Base-by-base conservation (phyloP, 1,139 yeast species). In the Yamadazyma diospyri region DNA sequence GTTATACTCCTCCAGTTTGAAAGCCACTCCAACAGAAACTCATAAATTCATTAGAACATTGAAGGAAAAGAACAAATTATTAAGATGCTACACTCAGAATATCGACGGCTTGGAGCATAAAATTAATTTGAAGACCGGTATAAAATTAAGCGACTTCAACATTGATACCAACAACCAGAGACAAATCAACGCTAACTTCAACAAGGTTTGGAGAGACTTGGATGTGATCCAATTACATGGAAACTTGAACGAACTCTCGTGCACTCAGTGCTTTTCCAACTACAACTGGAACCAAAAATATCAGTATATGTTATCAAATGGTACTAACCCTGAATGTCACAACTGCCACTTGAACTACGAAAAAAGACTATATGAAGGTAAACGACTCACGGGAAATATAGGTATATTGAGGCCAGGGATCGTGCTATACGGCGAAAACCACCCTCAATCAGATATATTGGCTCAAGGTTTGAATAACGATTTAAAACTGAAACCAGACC, bases 191-290 rank as follows among this genome's bases (percentile, higher is more conserved):
- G 27, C 40, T 1, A 51, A 49, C 25, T 69, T 69, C 43, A 53
- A 51, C 28, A 60, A 64, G 39, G 51, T 46, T 32, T 81, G 88
- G 89, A 77, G 72, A 43, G 65, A 64, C 23, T 59, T 78, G 35
- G 89, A 87, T 45, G 95, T 86, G 13, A 80, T 89, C 8, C 97
- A 87, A 55, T 64, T 92, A 25, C 98, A 92, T 51, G 98, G 98
- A 1, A 89, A 87, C 55, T 64, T 92, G 34, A 86, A 85, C 50
- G 70, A 73, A 35, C 63, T 92, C 36, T 64, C 81, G 16, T 87
- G 96, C 53, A 81, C 87, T 8, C 67, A 68, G 31, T 92, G 97
- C 54, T 72, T 69, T 40, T 51, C 66, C 27, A 61, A 59, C 16
- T 78, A 66, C 45, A 66, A 67, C 21, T 89, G 97, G 96, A 71